These are phyloP conservation scores for Phytopythium ostracodes DNA, from an alignment of 352 stramenopile species.

Conservation along the genomic window DNA sequence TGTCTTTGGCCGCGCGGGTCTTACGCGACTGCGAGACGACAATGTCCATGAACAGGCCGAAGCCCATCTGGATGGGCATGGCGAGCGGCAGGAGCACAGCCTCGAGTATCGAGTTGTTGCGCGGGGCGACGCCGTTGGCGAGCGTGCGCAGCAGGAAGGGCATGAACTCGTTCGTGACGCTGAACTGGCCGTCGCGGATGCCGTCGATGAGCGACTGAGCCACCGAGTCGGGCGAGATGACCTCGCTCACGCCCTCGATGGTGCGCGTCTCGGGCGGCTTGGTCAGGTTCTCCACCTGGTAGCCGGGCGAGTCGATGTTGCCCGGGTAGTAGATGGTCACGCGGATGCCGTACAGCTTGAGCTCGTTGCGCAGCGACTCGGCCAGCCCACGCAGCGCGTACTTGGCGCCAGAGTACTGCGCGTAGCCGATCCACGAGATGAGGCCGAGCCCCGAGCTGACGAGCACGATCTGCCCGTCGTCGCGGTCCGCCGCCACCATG, in stretches of 20 bases:
- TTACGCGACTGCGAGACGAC: conserved; percentile 55
- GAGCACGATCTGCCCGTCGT: conserved; percentile 67
- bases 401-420: conserved; percentile 77
- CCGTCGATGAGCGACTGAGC: conserved; percentile 64
- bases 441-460: conserved; percentile 67
- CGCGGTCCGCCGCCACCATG: conserved; percentile 70
- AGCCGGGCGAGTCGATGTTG: conserved; percentile 82
- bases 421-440: conserved; percentile 80
- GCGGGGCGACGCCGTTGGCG: conserved; percentile 69
- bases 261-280: conserved; percentile 70
- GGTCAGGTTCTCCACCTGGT: conserved; percentile 65
- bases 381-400: conserved; percentile 77
- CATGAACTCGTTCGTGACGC: conserved; percentile 78
- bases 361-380: conserved; percentile 75
- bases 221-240: conserved; percentile 50
- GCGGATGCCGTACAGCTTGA: conserved; percentile 63
- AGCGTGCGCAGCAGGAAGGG: conserved; percentile 68
- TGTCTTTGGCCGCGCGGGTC: conserved; percentile 49
- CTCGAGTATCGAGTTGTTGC: conserved; percentile 72
- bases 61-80: conserved; percentile 66
- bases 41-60: conserved; percentile 80
- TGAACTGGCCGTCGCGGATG: conserved; percentile 63
- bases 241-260: conserved; percentile 63
- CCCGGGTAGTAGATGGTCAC: conserved; percentile 79
- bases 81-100: conserved; percentile 57